Conservation (phyloP, 2,329 filamentous ascomycete genomes). For the Hypoxylon rubiginosum region DNA sequence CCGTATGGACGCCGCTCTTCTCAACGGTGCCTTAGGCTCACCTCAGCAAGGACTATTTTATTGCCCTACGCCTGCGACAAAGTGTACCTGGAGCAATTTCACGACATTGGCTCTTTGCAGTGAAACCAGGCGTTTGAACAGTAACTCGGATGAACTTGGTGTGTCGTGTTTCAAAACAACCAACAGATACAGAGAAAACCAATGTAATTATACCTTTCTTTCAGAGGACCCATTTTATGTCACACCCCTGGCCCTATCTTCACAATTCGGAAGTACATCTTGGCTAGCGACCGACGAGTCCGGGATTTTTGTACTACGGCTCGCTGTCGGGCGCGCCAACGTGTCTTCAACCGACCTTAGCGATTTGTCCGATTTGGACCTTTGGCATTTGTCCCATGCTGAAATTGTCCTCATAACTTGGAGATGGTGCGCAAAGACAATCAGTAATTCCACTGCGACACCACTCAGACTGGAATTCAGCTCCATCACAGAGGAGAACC, state of each 20-base stretch:
- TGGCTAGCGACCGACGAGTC: too few relatives aligned
- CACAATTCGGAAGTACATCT: too few relatives aligned
- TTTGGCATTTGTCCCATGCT: too few relatives aligned
- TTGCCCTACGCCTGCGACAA: not conserved
- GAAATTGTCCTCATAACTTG: not conserved
- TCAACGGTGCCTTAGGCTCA: not conserved
- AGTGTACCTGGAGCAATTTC: not conserved
- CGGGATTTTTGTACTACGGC: too few relatives aligned
- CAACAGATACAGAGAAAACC: too few relatives aligned
- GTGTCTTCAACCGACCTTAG: too few relatives aligned
- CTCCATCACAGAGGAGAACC: conserved; percentile 4
- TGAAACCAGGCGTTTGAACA: not conserved
- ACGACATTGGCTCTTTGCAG: not conserved
- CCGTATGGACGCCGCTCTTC: not conserved
- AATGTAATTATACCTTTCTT: too few relatives aligned
- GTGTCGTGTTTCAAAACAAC: not conserved
- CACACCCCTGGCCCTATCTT: too few relatives aligned
- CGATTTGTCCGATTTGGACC: too few relatives aligned
- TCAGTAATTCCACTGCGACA: not conserved
- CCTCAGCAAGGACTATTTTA: not conserved
- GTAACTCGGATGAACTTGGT: not conserved
- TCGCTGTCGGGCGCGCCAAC: too few relatives aligned
- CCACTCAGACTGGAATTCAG: not conserved
- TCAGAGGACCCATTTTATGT: too few relatives aligned
- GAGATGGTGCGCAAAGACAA: conserved; percentile 4